Percentiles rank a stretch among this genome's conserved stretches.
Conservation (phyloP, 179 eudicot genomes). For the Gypsophila paniculata region DNA sequence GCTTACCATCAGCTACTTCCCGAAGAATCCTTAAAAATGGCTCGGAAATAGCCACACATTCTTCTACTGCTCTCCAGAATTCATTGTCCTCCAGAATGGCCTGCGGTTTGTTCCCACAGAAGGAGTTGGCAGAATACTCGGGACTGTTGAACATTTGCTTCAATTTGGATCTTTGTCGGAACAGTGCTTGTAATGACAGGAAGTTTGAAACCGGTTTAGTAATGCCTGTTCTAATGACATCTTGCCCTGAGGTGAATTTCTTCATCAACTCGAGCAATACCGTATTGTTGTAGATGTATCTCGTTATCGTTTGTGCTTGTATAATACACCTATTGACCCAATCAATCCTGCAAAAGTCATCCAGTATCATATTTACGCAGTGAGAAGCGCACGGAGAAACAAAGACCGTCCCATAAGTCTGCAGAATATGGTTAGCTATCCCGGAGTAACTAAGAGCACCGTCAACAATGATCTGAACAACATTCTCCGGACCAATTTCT, state of each 20-base stretch:
- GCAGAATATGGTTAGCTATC: constrained; percentile 69
- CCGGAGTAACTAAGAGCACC: constrained; percentile 62
- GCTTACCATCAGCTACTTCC: constrained; percentile 82
- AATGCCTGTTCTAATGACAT: constrained; percentile 68
- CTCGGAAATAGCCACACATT: constrained; percentile 85
- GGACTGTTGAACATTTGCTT: constrained; percentile 84
- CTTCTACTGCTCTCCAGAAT: constrained; percentile 84
- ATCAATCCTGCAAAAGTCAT: constrained; percentile 84
- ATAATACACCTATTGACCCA: constrained; percentile 73
- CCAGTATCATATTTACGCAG: constrained; percentile 69
- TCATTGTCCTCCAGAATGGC: constrained; percentile 72
- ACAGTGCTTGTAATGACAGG: constrained; percentile 68
- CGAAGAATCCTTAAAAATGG: constrained; percentile 82
- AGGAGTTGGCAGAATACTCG: constrained; percentile 53
- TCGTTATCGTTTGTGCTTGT: constrained; percentile 79
- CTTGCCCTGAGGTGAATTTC: constrained; percentile 74
- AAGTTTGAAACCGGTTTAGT: constrained; percentile 70
- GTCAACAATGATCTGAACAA: constrained; percentile 82
- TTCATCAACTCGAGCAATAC: constrained; percentile 69
- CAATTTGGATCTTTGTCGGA: constrained; percentile 73
- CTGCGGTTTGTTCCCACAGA: constrained; percentile 65
- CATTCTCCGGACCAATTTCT: constrained; percentile 80
- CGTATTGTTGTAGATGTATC: constrained; percentile 65
- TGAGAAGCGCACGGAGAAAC: constrained; percentile 94
- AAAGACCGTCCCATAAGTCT: constrained; percentile 64